Conservation (phyloP, 164 flowering plant species). For the Santalum album region DNA sequence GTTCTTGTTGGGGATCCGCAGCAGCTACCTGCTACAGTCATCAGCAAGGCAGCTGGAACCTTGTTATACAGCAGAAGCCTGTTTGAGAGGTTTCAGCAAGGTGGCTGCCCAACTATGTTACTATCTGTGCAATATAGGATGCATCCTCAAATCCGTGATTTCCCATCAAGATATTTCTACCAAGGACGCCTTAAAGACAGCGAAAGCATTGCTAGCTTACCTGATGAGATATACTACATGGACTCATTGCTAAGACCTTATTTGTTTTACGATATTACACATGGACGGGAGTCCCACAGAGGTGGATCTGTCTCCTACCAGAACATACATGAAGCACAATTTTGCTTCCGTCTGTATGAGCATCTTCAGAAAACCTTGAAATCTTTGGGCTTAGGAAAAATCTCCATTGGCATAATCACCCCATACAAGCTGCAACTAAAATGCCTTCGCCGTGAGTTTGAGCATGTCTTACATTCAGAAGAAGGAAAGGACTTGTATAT, state of each 20-base stretch:
- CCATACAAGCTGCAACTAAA: constrained; percentile 94
- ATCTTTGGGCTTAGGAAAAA: constrained; percentile 52
- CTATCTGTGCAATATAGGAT: constrained; percentile 91
- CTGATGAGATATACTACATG: constrained; percentile 76
- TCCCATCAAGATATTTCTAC: constrained; percentile 91
- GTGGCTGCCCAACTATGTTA: constrained; percentile 91
- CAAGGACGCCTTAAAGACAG: constrained; percentile 94
- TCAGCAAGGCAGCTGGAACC: constrained; percentile 95
- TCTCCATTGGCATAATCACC: constrained; percentile 87
- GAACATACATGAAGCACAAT: constrained; percentile 80
- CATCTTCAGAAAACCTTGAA: constrained; percentile 77
- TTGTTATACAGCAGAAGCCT: constrained; percentile 88
- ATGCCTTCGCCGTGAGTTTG: constrained; percentile 84
- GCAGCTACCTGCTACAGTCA: constrained; percentile 98
- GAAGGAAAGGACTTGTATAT: constrained; percentile 88
- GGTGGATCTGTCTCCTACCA: constrained; percentile 92
- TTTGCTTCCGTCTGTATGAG: constrained; percentile 73
- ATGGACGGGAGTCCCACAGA: constrained; percentile 91
- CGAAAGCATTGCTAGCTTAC: constrained; percentile 59
- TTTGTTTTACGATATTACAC: constrained; percentile 69
- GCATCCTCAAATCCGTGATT: constrained; percentile 97
- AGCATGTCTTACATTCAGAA: constrained; percentile 64
- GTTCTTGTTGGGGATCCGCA: constrained; percentile 99
- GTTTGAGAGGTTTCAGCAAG: constrained; percentile 93
- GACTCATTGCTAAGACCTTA: constrained; percentile 77